Base-by-base conservation (phyloP, 2,329 filamentous ascomycete species). In the Xylariomycetidae sp. region DNA sequence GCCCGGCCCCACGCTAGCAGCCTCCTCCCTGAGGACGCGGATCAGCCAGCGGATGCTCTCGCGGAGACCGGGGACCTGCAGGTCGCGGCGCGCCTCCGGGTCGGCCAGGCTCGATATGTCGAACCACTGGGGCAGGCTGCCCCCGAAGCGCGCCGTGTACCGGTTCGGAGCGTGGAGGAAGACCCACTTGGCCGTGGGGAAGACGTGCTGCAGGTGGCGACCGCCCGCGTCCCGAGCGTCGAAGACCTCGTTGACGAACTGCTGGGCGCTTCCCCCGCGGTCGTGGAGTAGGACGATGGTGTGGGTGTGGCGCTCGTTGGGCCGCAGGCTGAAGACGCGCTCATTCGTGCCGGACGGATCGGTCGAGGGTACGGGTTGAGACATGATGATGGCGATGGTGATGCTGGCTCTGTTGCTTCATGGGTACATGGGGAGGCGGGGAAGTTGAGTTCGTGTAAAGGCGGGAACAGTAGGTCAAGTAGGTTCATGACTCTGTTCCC, bases 131-230 rank as follows among this genome's bases (percentile, higher is more conserved):
- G 59, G 55, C 30, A 44, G 36, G 6, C 48, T 40, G 11, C 55
- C 47, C 26, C 47, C 37, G 27, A 47, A 33, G 30, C 44, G 32
- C 33, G 57, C 54, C 30, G 50, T 42, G 30, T 51, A 31, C 28
- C 51, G 45, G 23, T 50, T 15, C 4, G 59, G 60, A 2, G 68
- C 64, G 33, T 62, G 58, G 8, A 69, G 68, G 34, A 73, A 74
- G 6, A 74, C 66, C 63, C 67, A 73, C 34, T 64, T 61, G 44
- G 71, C 58, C 5, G 61, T 58, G 4, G 70, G 67, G 22, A 71
- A 65, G 7, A 51, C 45, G 4, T 64, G 56, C 16, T 50, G 36
- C 1, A 72, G 59, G 4, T 52, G 56, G 12, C 40, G 52, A n/a
- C 44, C 38, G 5, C 36, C 40, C 0, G 60, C 57, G 37, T 61